phyloP scores from a whole-genome alignment of 345 rosid genomes.

The Nasturtium officinale region DNA sequence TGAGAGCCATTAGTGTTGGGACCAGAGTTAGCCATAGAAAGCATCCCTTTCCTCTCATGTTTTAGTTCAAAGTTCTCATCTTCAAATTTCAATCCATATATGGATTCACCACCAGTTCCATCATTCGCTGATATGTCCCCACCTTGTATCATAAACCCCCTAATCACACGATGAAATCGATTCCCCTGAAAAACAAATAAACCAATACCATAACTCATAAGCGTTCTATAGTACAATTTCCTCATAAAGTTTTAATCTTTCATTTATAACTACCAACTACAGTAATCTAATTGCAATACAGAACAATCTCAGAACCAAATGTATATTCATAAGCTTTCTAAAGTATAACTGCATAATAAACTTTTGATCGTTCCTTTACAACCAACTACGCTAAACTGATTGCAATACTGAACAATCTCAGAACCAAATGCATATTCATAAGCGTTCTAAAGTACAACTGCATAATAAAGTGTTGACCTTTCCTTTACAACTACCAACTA shows the following conservation, averaged over 20 bases:
- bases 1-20: conserved; percentile 93
- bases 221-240: neutral
- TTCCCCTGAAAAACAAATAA: conserved; percentile 60
- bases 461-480: neutral
- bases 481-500: neutral
- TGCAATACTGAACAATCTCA: neutral
- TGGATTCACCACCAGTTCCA: conserved; percentile 95
- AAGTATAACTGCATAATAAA: neutral
- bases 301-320: conserved; percentile 13
- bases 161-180: conserved; percentile 77
- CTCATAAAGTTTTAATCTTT: neutral
- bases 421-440: conserved; percentile 13
- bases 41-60: conserved; percentile 95
- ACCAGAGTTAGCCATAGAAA: conserved; percentile 92
- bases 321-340: neutral
- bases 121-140: conserved; percentile 92
- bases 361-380: neutral
- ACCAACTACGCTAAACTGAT: conserved; percentile 7
- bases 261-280: neutral
- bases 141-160: conserved; percentile 91
- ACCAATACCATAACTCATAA: neutral
- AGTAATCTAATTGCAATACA: conserved; percentile 1
- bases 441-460: neutral
- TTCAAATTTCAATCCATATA: conserved; percentile 84
- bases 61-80: conserved; percentile 88